Conservation (phyloP, 495 filamentous ascomycete genomes). For the Penicillium turbatum region DNA sequence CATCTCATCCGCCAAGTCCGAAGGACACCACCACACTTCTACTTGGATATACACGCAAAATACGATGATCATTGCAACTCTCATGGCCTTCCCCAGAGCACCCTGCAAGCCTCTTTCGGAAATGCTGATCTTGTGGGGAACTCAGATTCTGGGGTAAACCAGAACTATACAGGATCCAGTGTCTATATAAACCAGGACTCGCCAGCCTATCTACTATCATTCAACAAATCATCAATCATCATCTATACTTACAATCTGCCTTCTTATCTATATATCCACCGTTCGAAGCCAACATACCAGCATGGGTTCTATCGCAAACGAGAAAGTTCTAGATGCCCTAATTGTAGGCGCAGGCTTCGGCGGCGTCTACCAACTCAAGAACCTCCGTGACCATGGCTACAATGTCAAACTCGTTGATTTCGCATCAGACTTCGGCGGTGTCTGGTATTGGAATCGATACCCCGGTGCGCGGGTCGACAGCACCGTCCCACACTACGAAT, state of each 20-base stretch:
- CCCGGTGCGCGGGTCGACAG: conserved; percentile 43
- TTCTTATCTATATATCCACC: not conserved
- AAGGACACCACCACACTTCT: not conserved
- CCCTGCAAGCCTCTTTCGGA: not conserved
- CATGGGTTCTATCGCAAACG: not conserved
- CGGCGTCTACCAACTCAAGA: conserved; percentile 33
- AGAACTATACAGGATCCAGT: not conserved
- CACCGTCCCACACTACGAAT: conserved; percentile 44
- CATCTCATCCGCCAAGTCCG: not conserved
- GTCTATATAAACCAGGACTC: not conserved
- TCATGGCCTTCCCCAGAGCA: not conserved
- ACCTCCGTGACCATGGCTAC: conserved; percentile 31
- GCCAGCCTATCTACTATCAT: not conserved
- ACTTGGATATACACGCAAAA: not conserved
- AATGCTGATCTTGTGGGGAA: not conserved
- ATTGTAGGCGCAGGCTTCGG: conserved; percentile 34
- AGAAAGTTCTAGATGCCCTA: conserved; percentile 18
- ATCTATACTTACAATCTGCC: not conserved
- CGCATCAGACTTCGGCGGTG: conserved; percentile 43
- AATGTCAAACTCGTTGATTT: conserved; percentile 40
- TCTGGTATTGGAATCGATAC: conserved; percentile 52
- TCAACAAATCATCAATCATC: not conserved
- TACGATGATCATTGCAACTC: not conserved
- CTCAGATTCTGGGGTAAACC: not conserved
- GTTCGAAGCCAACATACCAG: not conserved